Base-by-base conservation (phyloP, 495 filamentous ascomycete genomes). In the Annulohypoxylon bovei region DNA sequence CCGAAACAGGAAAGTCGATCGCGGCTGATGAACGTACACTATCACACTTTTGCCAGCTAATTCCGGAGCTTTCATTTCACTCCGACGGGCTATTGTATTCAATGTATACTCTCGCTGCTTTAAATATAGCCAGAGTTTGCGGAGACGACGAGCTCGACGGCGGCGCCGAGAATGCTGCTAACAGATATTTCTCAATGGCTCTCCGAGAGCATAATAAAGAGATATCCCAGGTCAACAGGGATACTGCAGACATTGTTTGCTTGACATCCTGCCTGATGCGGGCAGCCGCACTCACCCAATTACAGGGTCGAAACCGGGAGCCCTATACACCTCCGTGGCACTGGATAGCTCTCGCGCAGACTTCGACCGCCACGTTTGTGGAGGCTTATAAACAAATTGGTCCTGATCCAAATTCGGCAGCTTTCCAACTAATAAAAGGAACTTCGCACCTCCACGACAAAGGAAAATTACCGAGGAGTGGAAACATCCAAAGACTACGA, bases 241-340 rank as follows among this genome's bases (percentile, higher is more conserved):
- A 64, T 12, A 82, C 77, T 16, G 81, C 76, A 6, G 81, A 84
- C 58, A 57, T 70, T 9, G 74, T 78, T n/a, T 81, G 76, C 54
- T 44, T 80, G 32, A 73, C 78, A 2, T 74, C 78, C 3, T 50
- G 64, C 37, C 30, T 77, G 14, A 61, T 81, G 46, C 76, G 76
- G 6, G 35, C 74, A n/a, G 57, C 71, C 18, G 64, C 70, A 8
- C 79, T 79, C 27, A 69, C 70, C 25, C 58, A 70, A 6, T 57
- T 83, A 11, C 72, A 77, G 33, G 69, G 72, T 14, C 77, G 79
- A 18, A 37, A 27, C 35, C 40, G 74, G 9, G 39, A 75, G 18
- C 79, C 80, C 6, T 82, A 84, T 62, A 61, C 62, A 3, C 78
- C 79, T 0, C 81, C 81, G 2, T 62, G 75, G 9, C 75, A 81